phyloP scores from a whole-genome alignment of 441 rosid species.

The Pelargonium citronellum region DNA sequence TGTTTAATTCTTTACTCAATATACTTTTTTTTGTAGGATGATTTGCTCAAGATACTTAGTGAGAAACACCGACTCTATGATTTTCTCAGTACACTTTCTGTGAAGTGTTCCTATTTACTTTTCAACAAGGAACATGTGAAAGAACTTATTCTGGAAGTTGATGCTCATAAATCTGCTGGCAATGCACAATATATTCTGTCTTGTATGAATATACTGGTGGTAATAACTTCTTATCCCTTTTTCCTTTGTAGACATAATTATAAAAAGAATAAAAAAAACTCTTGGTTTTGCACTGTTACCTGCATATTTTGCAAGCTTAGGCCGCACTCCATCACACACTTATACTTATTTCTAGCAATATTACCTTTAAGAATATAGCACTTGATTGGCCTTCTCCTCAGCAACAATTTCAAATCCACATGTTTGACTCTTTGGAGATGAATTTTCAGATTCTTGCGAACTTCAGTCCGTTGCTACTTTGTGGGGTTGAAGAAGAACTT shows the following conservation, averaged over 20 bases:
- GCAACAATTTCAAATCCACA: slow-evolving; percentile 11
- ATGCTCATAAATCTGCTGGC: slow-evolving; percentile 56
- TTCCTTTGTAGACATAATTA: background rate
- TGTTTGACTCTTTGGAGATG: slow-evolving; percentile 19
- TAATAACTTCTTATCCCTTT: slow-evolving; percentile 33
- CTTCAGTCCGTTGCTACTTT: slow-evolving; percentile 71
- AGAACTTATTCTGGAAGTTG: slow-evolving; percentile 66
- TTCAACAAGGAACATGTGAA: slow-evolving; percentile 89
- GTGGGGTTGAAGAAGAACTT: slow-evolving; percentile 80
- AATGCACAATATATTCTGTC: slow-evolving; percentile 42
- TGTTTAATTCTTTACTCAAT: background rate
- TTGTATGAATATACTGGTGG: slow-evolving; percentile 94
- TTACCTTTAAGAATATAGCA: background rate
- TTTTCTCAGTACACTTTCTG: slow-evolving; percentile 65
- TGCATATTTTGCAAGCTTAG: background rate
- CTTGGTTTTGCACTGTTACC: background rate
- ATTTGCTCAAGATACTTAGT: slow-evolving; percentile 84
- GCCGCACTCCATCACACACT: background rate
- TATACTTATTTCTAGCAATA: background rate
- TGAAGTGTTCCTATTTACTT: slow-evolving; percentile 84
- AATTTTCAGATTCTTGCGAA: slow-evolving; percentile 76
- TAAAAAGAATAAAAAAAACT: background rate
- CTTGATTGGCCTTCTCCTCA: slow-evolving; percentile 4
- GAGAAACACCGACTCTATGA: slow-evolving; percentile 83
- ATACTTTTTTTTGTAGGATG: slow-evolving; percentile 55